phyloP scores from a whole-genome alignment of 768 basidiomycete genomes.

The Rhizopogon roseolus region DNA sequence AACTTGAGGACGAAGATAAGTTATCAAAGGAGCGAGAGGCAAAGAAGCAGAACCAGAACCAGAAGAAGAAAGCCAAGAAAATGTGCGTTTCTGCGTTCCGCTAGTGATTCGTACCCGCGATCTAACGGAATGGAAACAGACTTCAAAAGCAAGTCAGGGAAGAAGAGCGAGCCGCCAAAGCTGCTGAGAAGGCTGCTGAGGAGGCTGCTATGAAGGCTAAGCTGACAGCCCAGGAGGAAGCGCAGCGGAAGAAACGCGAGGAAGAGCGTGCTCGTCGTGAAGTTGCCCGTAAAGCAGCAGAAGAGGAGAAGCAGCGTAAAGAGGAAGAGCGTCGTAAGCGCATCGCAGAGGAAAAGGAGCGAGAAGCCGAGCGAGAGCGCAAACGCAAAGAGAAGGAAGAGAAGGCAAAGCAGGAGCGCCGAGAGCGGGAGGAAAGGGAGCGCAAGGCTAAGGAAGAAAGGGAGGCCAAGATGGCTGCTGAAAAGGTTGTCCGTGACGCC shows the following conservation, averaged over 20 bases:
- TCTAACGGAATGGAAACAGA: conserved; percentile 35
- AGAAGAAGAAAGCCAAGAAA: conserved; percentile 99
- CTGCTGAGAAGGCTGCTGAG: conserved; percentile 84
- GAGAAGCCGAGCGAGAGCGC: conserved; percentile 69
- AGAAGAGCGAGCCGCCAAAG: conserved; percentile 78
- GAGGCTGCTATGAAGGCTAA: conserved; percentile 75
- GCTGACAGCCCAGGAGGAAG: conserved; percentile 75
- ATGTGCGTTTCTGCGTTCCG: conserved; percentile 46
- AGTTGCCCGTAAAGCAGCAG: conserved; percentile 64
- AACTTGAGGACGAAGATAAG: conserved; percentile 95
- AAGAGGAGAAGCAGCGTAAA: conserved; percentile 78
- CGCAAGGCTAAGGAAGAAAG: conserved; percentile 60
- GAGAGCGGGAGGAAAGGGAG: conserved; percentile 59
- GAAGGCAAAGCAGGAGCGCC: conserved; percentile 43
- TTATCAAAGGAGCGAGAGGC: conserved; percentile 80
- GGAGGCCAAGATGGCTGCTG: conserved; percentile 49
- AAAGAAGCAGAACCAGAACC: conserved; percentile 89
- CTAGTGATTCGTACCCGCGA: not conserved
- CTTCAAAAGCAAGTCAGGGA: conserved; percentile 92
- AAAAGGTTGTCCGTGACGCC: conserved; percentile 39
- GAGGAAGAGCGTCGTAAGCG: conserved; percentile 83
- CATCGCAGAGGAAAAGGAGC: conserved; percentile 74
- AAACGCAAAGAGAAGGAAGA: conserved; percentile 76
- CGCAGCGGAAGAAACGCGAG: conserved; percentile 74
- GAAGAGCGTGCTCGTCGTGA: conserved; percentile 85